phyloP scores from a whole-genome alignment of 176 grass and related monocot species.

The Canna indica region DNA sequence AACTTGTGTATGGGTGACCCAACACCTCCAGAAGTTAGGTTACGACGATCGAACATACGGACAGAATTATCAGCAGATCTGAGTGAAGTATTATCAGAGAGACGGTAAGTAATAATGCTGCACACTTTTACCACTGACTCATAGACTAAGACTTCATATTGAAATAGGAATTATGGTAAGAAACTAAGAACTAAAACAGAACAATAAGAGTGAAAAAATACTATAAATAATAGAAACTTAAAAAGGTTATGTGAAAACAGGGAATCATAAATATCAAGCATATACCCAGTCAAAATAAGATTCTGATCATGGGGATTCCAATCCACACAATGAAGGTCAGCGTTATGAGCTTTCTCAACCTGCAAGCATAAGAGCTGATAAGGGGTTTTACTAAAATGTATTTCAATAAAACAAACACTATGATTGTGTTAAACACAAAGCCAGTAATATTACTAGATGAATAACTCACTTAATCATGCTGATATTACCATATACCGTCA shows the following conservation, averaged over 20 bases:
- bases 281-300: conserved; percentile 92
- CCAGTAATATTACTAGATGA: too few relatives aligned
- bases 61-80: conserved; percentile 95
- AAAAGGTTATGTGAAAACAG: background rate
- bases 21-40: conserved; percentile 53
- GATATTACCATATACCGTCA: too few relatives aligned
- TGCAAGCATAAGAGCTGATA: conserved; percentile 19
- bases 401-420: too few relatives aligned
- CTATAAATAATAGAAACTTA: background rate
- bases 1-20: conserved; percentile 62
- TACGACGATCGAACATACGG: conserved; percentile 80
- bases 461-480: too few relatives aligned
- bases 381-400: too few relatives aligned
- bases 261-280: background rate
- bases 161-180: too few relatives aligned
- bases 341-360: conserved; percentile 95
- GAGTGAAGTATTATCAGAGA: conserved; percentile 20
- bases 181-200: background rate
- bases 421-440: too few relatives aligned
- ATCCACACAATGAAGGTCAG: conserved; percentile 90
- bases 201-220: background rate
- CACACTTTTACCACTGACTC: background rate
- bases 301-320: conserved; percentile 83
- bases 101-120: conserved; percentile 3
- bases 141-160: too few relatives aligned